phyloP scores from a whole-genome alignment of 78 protist species.

The Dictyostelium capitatum region DNA sequence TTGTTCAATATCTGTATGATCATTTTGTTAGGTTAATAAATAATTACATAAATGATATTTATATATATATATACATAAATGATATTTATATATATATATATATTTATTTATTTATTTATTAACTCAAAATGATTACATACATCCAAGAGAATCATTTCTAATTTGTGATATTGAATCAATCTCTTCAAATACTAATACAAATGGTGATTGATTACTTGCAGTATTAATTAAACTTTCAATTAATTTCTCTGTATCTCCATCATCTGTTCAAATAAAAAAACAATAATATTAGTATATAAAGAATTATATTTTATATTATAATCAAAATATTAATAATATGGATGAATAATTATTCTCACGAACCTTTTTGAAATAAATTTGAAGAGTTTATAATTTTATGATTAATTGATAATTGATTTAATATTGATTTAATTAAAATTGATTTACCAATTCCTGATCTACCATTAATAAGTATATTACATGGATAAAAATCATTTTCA shows the following conservation, averaged over 20 bases:
- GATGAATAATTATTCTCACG: too few relatives aligned
- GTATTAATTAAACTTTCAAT: conserved; percentile 9
- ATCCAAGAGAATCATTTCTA: conserved; percentile 12
- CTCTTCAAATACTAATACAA: conserved; percentile 72
- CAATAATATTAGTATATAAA: too few relatives aligned
- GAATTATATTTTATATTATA: too few relatives aligned
- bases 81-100: not conserved
- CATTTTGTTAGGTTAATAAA: too few relatives aligned
- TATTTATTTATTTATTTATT: not conserved
- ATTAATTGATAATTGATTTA: not conserved
- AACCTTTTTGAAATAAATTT: conserved; percentile 34
- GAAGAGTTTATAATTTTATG: conserved; percentile 39
- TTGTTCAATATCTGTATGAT: conserved; percentile 45
- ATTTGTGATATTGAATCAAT: conserved; percentile 49
- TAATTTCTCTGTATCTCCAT: conserved; percentile 61
- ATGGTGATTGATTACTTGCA: conserved; percentile 5
- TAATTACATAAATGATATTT: not conserved
- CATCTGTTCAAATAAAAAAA: conserved; percentile 27
- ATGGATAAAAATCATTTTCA: not conserved
- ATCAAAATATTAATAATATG: too few relatives aligned
- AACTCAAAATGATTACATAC: conserved; percentile 17
- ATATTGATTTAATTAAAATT: conserved; percentile 8
- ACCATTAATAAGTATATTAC: conserved; percentile 19
- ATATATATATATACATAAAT: too few relatives aligned
- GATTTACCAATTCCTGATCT: conserved; percentile 71